These are phyloP conservation scores for Litsea cubeba DNA, from an alignment of 164 flowering plant species.

Conservation along the genomic window DNA sequence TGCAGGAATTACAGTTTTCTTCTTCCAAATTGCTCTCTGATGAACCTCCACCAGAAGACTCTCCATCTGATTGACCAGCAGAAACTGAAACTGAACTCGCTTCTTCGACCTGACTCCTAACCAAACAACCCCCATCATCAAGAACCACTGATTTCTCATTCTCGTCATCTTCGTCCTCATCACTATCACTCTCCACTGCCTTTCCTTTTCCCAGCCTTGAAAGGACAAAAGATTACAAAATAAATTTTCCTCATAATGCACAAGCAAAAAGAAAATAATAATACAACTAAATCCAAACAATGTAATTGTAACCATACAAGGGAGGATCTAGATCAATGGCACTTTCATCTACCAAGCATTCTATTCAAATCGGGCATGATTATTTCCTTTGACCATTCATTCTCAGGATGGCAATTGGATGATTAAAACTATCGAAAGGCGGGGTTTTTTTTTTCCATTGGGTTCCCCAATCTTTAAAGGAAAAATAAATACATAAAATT, in stretches of 20 bases:
- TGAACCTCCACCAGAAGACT: slow-evolving; percentile 34
- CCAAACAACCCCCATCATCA: slow-evolving; percentile 32
- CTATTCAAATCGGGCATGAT: not conserved
- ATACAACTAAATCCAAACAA: not conserved
- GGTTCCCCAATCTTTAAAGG: too few relatives aligned
- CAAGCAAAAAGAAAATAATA: not conserved
- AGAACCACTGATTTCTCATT: slow-evolving; percentile 49
- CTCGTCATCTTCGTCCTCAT: slow-evolving; percentile 31
- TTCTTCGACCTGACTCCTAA: slow-evolving; percentile 40
- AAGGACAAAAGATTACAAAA: slow-evolving; percentile 7
- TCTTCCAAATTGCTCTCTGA: slow-evolving; percentile 51
- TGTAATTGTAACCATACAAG: not conserved
- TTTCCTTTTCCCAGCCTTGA: slow-evolving; percentile 70
- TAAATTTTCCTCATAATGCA: slow-evolving; percentile 1
- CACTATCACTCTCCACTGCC: slow-evolving; percentile 52
- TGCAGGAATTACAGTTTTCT: slow-evolving; percentile 29
- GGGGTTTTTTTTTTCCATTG: too few relatives aligned
- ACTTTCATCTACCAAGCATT: not conserved
- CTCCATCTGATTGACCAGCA: slow-evolving; percentile 31
- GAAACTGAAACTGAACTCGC: slow-evolving; percentile 37
- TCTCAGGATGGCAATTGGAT: too few relatives aligned
- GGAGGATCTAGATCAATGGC: not conserved
- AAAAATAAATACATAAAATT: too few relatives aligned
- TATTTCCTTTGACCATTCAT: too few relatives aligned
- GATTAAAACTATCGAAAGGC: too few relatives aligned